Conservation (phyloP, 441 rosid genomes). For the Euphorbia celastroides region DNA sequence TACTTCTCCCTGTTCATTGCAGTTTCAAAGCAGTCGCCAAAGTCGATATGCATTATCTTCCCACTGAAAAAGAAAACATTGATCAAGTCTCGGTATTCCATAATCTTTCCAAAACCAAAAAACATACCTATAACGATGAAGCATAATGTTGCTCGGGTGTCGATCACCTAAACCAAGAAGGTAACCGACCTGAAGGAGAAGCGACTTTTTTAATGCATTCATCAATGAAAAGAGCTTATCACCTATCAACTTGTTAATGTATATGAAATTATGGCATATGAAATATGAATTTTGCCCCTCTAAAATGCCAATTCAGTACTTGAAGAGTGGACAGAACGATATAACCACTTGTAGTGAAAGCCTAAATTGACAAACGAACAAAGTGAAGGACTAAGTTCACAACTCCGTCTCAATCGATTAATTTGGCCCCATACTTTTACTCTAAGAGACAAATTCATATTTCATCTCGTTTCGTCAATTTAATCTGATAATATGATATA, state of each 20-base stretch:
- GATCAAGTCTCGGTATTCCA: constrained; percentile 9
- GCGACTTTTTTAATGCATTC: background rate
- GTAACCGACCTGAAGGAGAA: constrained; percentile 84
- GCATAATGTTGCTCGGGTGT: constrained; percentile 99
- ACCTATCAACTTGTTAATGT: background rate
- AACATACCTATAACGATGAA: constrained; percentile 78
- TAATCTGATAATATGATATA: background rate
- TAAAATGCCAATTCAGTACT: background rate
- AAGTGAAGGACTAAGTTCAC: background rate
- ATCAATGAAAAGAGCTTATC: too few species aligned
- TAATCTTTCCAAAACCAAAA: constrained; percentile 1
- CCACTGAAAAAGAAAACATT: constrained; percentile 53
- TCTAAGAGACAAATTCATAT: background rate
- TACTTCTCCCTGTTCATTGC: constrained; percentile 99
- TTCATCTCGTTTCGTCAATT: background rate
- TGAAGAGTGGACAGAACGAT: background rate
- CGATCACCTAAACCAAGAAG: constrained; percentile 99
- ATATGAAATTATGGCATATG: background rate
- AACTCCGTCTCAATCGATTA: background rate
- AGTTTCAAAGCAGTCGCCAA: constrained; percentile 99
- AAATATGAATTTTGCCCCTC: background rate
- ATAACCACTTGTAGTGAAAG: background rate
- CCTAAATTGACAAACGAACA: background rate
- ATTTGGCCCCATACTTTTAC: background rate
- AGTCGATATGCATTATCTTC: constrained; percentile 97